A percentile compares a stretch with the other conserved stretches of the same genome.
Conservation (phyloP, 2,329 filamentous ascomycete genomes). For the Hymenoscyphus fraxineus region DNA sequence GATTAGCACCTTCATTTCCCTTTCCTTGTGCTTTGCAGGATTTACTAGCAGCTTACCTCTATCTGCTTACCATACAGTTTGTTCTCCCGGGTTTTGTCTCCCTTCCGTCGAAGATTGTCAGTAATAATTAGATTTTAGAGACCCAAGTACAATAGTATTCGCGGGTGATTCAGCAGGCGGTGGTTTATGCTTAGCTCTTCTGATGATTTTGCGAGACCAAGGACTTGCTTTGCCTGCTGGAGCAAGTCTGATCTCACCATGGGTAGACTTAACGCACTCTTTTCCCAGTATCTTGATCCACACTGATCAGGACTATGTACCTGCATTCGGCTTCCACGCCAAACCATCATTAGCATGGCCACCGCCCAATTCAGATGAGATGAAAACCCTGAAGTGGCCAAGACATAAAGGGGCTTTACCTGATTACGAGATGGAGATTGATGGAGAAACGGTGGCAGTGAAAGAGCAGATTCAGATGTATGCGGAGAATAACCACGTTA, state of each 20-base stretch:
- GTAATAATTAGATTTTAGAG: conserved; percentile 25
- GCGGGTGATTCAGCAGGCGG: conserved; percentile 90
- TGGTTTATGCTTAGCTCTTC: conserved; percentile 71
- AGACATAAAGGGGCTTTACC: conserved; percentile 14
- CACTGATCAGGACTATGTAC: conserved; percentile 65
- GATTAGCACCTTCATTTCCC: conserved; percentile 83
- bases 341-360: conserved; percentile 85
- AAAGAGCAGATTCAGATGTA: conserved; percentile 87
- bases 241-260: conserved; percentile 82
- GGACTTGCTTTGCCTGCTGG: conserved; percentile 76
- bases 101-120: too few species aligned
- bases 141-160: conserved; percentile 74
- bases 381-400: conserved; percentile 41
- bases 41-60: conserved; percentile 60
- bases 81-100: conserved; percentile 1
- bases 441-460: conserved; percentile 64
- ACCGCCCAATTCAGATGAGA: conserved; percentile 74
- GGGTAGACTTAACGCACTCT: conserved; percentile 90
- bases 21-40: conserved; percentile 65
- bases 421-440: conserved; percentile 63
- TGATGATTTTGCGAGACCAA: conserved; percentile 76
- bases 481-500: conserved; percentile 75
- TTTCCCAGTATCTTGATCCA: conserved; percentile 78
- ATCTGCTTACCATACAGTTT: conserved; percentile 64
- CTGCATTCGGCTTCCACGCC: conserved; percentile 78